A percentile compares a stretch with the other conserved stretches of the same genome.
Conservation (phyloP, 805 yeast species). For the Vanderwaltozyma tropicalis region DNA sequence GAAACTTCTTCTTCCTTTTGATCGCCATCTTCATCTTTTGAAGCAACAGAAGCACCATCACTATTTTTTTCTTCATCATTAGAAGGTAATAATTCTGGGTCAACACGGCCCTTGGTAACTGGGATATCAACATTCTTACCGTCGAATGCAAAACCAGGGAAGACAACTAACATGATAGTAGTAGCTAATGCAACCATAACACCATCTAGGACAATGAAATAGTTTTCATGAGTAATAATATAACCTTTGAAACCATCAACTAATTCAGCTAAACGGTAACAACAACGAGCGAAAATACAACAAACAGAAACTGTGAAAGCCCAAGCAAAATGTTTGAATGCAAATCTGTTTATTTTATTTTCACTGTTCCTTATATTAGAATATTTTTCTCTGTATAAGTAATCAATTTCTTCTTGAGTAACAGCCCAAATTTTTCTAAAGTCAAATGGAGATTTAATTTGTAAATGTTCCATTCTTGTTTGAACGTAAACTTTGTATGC, state of each 20-base stretch:
- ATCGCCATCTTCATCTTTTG: not conserved
- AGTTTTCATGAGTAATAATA: conserved; percentile 50
- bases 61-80: not conserved
- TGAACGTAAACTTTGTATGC: conserved; percentile 30
- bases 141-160: conserved; percentile 51
- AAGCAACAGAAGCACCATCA: not conserved
- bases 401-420: conserved; percentile 15
- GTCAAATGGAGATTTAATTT: conserved; percentile 8
- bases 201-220: conserved; percentile 51
- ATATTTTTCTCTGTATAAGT: conserved; percentile 20
- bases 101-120: conserved; percentile 14
- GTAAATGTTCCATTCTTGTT: conserved; percentile 19
- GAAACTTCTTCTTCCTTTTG: not conserved
- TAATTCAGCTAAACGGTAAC: conserved; percentile 65
- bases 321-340: conserved; percentile 36
- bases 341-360: conserved; percentile 11
- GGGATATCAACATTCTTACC: conserved; percentile 22
- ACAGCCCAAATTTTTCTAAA: conserved; percentile 10
- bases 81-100: conserved; percentile 8
- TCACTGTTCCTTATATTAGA: conserved; percentile 20
- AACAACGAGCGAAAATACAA: conserved; percentile 54
- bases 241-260: conserved; percentile 55
- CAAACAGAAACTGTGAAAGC: conserved; percentile 38
- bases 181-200: conserved; percentile 47
- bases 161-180: conserved; percentile 39